Conservation (phyloP, 139 green algal genomes). For the Volvox reticuliferus region DNA sequence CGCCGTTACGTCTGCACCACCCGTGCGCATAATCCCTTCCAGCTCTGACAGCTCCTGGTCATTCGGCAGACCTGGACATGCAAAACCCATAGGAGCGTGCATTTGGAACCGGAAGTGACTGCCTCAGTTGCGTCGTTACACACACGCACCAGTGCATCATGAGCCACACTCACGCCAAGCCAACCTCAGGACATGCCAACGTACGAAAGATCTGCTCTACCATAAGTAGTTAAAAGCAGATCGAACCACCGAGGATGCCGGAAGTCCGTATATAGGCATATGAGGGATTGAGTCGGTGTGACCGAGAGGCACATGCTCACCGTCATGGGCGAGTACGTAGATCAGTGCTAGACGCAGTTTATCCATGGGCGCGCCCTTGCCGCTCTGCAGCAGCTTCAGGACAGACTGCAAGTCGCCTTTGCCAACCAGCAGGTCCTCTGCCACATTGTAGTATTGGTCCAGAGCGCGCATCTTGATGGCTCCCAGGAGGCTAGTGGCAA, state of each 20-base stretch:
- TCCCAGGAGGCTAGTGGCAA: conserved; percentile 89
- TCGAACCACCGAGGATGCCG: too few species aligned
- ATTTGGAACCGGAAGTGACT: too few species aligned
- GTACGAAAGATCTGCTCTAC: too few species aligned
- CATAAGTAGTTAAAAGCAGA: too few species aligned
- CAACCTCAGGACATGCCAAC: too few species aligned
- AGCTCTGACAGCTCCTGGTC: conserved; percentile 65
- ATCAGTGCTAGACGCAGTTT: conserved; percentile 94
- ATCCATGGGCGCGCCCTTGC: conserved; percentile 78
- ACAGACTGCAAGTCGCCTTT: conserved; percentile 81
- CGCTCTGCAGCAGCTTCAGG: conserved; percentile 69
- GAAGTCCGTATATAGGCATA: too few species aligned
- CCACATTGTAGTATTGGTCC: conserved; percentile 84
- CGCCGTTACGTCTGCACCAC: conserved; percentile 83
- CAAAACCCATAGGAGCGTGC: background rate
- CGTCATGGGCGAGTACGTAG: conserved; percentile 81
- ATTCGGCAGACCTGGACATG: conserved; percentile 53
- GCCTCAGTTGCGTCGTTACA: too few species aligned
- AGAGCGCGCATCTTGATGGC: conserved; percentile 91
- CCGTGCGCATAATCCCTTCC: conserved; percentile 63
- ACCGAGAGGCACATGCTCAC: conserved; percentile 4
- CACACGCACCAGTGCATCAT: too few species aligned
- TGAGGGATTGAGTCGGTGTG: too few species aligned
- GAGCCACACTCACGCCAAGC: too few species aligned
- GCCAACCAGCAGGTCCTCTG: conserved; percentile 85